Base-by-base conservation (phyloP, 371 early-diverging fungal genomes). In the Capniomyces stellatus region DNA sequence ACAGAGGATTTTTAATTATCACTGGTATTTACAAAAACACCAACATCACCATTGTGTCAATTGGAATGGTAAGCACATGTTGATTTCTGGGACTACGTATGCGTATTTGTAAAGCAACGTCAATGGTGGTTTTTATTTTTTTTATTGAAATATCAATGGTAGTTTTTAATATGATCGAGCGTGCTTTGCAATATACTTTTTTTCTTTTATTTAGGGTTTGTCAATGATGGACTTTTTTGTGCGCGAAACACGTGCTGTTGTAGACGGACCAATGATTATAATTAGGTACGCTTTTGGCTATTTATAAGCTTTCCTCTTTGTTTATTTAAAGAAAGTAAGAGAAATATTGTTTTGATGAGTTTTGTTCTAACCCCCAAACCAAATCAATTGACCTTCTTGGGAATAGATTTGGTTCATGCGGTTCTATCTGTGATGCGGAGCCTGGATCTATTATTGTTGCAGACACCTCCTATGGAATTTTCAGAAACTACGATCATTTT, bases 181-280 rank as follows among this genome's bases (percentile, higher is more conserved):
- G 42, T 47, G 30, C 46, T 54, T 21, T 56, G 28, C 28, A 19
- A 25, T 25, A 13, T n/a, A 22, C 18, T 51, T 50, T 43, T 24
- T 15, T 8, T 22, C 52, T 15, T 50, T 43, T 31, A 42, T 42
- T 49, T 42, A 78, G 83, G 94, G 95, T 31, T 66, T 76, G 10
- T 63, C 84, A 1, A 91, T 89, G 88, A 87, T 89, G 84, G 95
- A 94, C 64, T 88, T 94, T 58, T 82, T 93, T 57, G 79, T 95
- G 15, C 77, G 96, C 24, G 96, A 95, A 64, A 73, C 79, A 24
- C 77, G 96, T 40, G 85, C 86, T 28, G 81, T 87, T 31, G 83
- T 84, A 0, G 69, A 78, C 27, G 96, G 96, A 0, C 82, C 84
- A 3, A 61, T 95, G 67, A 63, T 73, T 19, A 82, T 95, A 29